Evolutionary conservation across 1,284 basidiomycete species (phyloP).

Genomic region (Anthracocystis setariae): DNA sequence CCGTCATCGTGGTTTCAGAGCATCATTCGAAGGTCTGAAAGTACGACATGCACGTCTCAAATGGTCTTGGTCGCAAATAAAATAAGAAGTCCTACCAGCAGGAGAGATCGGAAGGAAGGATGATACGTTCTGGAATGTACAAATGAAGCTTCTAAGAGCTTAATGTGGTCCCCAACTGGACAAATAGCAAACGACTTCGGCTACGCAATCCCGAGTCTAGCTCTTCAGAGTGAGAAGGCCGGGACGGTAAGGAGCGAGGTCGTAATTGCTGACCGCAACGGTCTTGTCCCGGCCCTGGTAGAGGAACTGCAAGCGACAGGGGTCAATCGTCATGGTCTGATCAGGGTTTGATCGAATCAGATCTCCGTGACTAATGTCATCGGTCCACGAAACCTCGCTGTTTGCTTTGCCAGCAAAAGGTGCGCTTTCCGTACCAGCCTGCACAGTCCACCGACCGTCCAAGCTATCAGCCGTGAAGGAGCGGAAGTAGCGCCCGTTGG

Average conservation of each 20-base stretch:
- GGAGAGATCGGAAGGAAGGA: no score
- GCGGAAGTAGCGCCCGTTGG: constrained; percentile 32
- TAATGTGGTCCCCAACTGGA: no score
- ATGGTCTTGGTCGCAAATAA: no score
- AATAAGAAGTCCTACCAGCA: no score
- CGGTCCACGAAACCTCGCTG: constrained; percentile 26
- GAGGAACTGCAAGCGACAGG: constrained; percentile 25
- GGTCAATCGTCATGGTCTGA: constrained; percentile 37
- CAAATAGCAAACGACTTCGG: no score
- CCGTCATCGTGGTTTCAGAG: no score
- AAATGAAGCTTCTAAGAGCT: no score
- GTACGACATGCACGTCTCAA: no score
- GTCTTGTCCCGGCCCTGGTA: constrained; percentile 25
- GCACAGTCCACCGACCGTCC: constrained; percentile 24
- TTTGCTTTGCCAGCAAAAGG: constrained; percentile 43
- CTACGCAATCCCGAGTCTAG: no score
- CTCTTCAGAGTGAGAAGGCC: constrained; percentile 26
- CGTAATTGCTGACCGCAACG: constrained; percentile 7
- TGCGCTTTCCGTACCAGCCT: constrained; percentile 27
- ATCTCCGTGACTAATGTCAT: constrained; percentile 41
- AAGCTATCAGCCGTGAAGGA: constrained; percentile 26
- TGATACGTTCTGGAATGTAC: no score
- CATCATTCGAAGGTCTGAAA: no score
- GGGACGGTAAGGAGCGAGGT: constrained; percentile 31
- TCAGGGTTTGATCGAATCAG: constrained; percentile 32